phyloP scores from a whole-genome alignment of 2,329 filamentous ascomycete species.

The Xylariaceae sp. region DNA sequence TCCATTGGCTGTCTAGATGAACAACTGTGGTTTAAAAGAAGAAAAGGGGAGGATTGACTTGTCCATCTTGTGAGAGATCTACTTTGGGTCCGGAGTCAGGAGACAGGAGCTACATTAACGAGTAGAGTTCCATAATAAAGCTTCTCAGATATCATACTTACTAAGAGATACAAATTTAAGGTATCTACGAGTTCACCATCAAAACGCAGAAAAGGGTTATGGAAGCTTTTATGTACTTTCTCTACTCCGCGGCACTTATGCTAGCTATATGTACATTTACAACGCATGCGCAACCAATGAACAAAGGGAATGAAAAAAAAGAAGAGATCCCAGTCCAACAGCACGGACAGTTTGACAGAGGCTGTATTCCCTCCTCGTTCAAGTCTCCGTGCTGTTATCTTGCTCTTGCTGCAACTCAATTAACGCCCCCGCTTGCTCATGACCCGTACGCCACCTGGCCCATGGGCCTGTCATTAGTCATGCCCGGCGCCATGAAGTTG shows the following conservation, averaged over 20 bases:
- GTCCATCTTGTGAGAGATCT: too few relatives aligned
- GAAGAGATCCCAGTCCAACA: slow-evolving; percentile 15
- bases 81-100: too few relatives aligned
- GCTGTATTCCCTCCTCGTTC: background rate
- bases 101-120: too few relatives aligned
- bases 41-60: too few relatives aligned
- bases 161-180: too few relatives aligned
- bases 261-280: slow-evolving; percentile 23
- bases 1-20: too few relatives aligned
- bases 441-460: slow-evolving; percentile 63
- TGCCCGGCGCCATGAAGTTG: slow-evolving; percentile 76
- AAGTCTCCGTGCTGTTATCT: too few relatives aligned
- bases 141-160: too few relatives aligned
- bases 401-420: background rate
- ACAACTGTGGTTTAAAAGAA: too few relatives aligned
- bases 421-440: slow-evolving; percentile 37
- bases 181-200: too few relatives aligned
- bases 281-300: slow-evolving; percentile 18
- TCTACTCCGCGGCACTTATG: slow-evolving; percentile 19
- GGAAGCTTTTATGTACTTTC: slow-evolving; percentile 18
- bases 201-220: slow-evolving; percentile 1
- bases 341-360: background rate
- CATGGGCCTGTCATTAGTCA: slow-evolving; percentile 64
- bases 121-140: too few relatives aligned
- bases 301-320: slow-evolving; percentile 11